Evolutionary conservation across 2,329 filamentous ascomycete species (phyloP), one percentile per base, ranked within the genome.

Genomic region (Penicillium brevicompactum): DNA sequence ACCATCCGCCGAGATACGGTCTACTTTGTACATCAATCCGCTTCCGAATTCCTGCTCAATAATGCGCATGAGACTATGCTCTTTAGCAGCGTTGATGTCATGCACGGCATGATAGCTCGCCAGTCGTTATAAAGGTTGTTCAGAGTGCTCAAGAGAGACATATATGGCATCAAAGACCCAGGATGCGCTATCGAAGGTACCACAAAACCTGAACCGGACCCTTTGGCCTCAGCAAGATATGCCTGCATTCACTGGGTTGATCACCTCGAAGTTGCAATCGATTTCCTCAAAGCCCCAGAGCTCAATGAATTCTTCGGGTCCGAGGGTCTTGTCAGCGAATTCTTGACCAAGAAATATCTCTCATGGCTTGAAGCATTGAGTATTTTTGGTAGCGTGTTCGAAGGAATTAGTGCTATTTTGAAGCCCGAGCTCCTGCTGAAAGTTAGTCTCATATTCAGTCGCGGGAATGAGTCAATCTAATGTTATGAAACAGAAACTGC

Each of bases 181-280:
- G 66, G 67, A 41, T 46, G 50, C 27, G 43, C 45, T 0, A 65
- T 72, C 9, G 32, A 57, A 1, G 0, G 53, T 22, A 42, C 59
- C 13, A 46, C 14, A 3, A 11, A 14, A 4, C 32, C 63, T 1
- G 9, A 64, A n/a, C 57, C 58, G 2, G 63, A 74, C 52, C 71
- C 67, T 2, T 51, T 76, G 2, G 58, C 56, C 3, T 14, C 55
- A 2, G 47, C 66, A 16, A 41, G 56, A 11, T 78, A 78, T 49
- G 57, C 65, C 3, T 76, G 70, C 52, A 37, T 69, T 1, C 70
- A 73, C 53, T 77, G 72, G 74, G 49, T 69, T 32, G 61, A 72
- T 27, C 71, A 77, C 62, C 52, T 75, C 64, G 60, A 24, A n/a
- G 2, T 7, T n/a, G 30, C 10, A 10, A 31, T 18, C 18, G 18